phyloP scores from a whole-genome alignment of 257 asterid genomes.

The Osmanthus fragrans region DNA sequence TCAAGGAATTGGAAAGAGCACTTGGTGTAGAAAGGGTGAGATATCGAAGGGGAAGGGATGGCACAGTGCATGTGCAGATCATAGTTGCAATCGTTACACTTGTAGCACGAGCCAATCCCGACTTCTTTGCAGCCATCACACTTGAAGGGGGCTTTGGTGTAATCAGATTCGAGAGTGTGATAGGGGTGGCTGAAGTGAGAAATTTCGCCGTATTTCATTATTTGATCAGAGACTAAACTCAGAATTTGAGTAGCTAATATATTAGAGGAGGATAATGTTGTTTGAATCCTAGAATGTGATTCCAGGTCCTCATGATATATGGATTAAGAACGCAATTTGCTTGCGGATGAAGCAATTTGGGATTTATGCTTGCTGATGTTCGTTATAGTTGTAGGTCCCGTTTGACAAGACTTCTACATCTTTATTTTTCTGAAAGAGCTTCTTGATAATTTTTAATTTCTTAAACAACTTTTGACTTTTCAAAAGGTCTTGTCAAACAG shows the following conservation, averaged over 20 bases:
- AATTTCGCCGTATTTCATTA: slow-evolving; percentile 77
- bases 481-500: no score
- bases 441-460: no score
- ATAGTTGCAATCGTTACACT: slow-evolving; percentile 67
- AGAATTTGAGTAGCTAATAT: slow-evolving; percentile 15
- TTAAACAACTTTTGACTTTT: no score
- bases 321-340: slow-evolving; percentile 47
- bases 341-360: slow-evolving; percentile 55
- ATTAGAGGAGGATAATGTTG: not conserved
- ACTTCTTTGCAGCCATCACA: slow-evolving; percentile 97
- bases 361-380: slow-evolving; percentile 47
- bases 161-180: slow-evolving; percentile 69
- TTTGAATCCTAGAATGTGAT: not conserved
- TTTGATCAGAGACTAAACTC: not conserved
- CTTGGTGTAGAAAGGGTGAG: slow-evolving; percentile 78
- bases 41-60: slow-evolving; percentile 54
- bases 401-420: no score
- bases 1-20: slow-evolving; percentile 80
- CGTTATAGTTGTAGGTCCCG: slow-evolving; percentile 8
- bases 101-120: slow-evolving; percentile 84
- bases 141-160: slow-evolving; percentile 78
- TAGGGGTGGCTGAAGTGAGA: slow-evolving; percentile 80
- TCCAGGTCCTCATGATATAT: not conserved
- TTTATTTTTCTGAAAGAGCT: no score
- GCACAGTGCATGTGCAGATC: slow-evolving; percentile 93